phyloP scores from a whole-genome alignment of 768 basidiomycete genomes.

The Scleroderma citrinum region DNA sequence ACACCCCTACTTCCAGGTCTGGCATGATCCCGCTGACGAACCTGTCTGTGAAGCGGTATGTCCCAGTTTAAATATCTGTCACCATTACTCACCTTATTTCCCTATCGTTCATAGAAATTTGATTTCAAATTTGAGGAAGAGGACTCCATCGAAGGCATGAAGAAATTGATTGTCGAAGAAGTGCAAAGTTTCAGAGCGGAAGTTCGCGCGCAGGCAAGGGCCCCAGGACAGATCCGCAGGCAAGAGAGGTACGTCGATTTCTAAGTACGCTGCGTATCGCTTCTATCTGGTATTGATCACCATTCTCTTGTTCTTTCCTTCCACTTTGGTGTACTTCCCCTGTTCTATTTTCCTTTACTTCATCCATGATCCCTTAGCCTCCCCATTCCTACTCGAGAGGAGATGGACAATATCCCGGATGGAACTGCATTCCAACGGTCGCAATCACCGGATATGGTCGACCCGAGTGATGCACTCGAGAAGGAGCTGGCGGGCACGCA shows the following conservation, averaged over 20 bases:
- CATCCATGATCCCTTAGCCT: slow-evolving; percentile 39
- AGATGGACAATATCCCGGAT: slow-evolving; percentile 74
- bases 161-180: slow-evolving; percentile 89
- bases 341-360: no score
- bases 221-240: slow-evolving; percentile 63
- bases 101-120: slow-evolving; percentile 55
- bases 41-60: slow-evolving; percentile 74
- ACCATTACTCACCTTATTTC: background rate
- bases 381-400: slow-evolving; percentile 75
- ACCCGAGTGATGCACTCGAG: slow-evolving; percentile 82
- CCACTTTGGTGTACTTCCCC: background rate
- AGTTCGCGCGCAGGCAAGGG: slow-evolving; percentile 79
- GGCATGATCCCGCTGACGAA: slow-evolving; percentile 97
- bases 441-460: slow-evolving; percentile 72
- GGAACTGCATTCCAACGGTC: slow-evolving; percentile 51
- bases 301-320: background rate
- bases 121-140: slow-evolving; percentile 97
- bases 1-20: slow-evolving; percentile 92
- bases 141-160: slow-evolving; percentile 97
- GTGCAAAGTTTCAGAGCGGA: slow-evolving; percentile 85
- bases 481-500: slow-evolving; percentile 78
- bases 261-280: background rate
- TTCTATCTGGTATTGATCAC: background rate
- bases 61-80: slow-evolving; percentile 5
- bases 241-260: slow-evolving; percentile 58